Conservation (phyloP, 352 stramenopile genomes). For the Blastocystis sp. region DNA sequence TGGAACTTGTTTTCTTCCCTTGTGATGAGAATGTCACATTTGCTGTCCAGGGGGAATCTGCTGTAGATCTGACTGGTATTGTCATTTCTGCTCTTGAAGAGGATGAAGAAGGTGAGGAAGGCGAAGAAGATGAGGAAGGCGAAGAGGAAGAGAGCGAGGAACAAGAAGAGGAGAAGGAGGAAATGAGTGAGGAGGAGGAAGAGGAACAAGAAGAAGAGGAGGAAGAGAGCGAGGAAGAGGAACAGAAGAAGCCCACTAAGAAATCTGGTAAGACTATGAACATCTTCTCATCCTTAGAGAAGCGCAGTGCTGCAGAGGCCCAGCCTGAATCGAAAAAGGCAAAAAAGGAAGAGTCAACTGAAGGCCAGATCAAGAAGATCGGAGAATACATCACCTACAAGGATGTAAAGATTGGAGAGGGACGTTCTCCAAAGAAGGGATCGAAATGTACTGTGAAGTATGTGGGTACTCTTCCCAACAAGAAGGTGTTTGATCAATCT, state of each 20-base stretch:
- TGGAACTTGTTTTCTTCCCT: conserved; percentile 54
- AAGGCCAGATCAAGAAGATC: conserved; percentile 51
- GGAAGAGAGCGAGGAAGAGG: conserved; percentile 26
- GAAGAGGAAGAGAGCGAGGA: conserved; percentile 19
- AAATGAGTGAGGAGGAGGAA: conserved; percentile 47
- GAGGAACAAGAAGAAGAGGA: conserved; percentile 48
- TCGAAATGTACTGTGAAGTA: conserved; percentile 64
- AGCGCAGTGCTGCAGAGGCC: not conserved
- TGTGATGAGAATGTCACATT: conserved; percentile 53
- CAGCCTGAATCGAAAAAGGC: conserved; percentile 18
- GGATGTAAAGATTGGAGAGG: conserved; percentile 52
- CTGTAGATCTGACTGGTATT: conserved; percentile 61
- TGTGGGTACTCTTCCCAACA: conserved; percentile 58
- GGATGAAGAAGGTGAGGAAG: conserved; percentile 25
- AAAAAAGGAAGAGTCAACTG: conserved; percentile 24
- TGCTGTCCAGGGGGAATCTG: conserved; percentile 26
- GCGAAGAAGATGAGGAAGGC: conserved; percentile 31
- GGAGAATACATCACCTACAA: conserved; percentile 62
- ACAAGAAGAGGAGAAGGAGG: conserved; percentile 37
- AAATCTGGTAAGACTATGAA: not conserved
- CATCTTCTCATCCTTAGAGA: conserved; percentile 2
- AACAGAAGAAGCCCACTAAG: conserved; percentile 25
- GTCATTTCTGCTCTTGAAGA: conserved; percentile 55
- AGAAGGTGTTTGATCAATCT: conserved; percentile 64
- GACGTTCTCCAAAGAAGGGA: conserved; percentile 49